phyloP scores from a whole-genome alignment of 192 early-diverging fungal species.

The Haplosporangium gracile region DNA sequence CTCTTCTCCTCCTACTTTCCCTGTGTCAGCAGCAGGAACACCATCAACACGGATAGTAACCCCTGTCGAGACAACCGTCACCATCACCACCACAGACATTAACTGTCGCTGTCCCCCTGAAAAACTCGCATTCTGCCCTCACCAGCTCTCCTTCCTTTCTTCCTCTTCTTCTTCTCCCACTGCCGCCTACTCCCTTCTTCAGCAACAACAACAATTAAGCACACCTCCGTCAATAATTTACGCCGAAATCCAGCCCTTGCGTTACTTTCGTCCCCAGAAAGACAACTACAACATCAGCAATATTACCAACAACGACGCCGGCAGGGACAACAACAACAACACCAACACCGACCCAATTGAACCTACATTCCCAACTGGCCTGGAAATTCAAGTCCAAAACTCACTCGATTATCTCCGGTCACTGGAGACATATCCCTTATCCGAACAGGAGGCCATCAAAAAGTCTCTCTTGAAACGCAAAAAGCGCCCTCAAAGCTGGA shows the following conservation, averaged over 20 bases:
- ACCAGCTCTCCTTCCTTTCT: neutral
- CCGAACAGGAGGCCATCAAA: constrained; percentile 27
- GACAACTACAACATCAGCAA: neutral
- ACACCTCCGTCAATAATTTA: neutral
- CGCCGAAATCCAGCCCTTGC: constrained; percentile 12
- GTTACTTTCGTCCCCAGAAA: neutral
- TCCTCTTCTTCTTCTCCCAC: too few relatives aligned
- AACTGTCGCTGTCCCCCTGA: neutral
- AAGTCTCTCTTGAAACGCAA: constrained; percentile 1
- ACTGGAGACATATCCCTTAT: constrained; percentile 24
- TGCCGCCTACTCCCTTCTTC: neutral
- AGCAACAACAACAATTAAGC: neutral
- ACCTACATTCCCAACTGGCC: neutral
- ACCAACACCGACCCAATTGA: neutral
- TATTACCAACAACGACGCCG: neutral
- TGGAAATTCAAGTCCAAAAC: constrained; percentile 4
- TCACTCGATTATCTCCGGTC: constrained; percentile 34
- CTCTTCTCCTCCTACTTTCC: neutral
- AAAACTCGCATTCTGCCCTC: constrained; percentile 6
- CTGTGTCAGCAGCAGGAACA: neutral
- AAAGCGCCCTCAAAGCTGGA: constrained; percentile 30
- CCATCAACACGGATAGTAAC: neutral
- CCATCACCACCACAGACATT: constrained; percentile 19
- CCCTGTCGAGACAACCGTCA: constrained; percentile 16
- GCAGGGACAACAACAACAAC: neutral